Evolutionary conservation across 345 rosid species (phyloP).

Genomic region (Iberis pinnata): DNA sequence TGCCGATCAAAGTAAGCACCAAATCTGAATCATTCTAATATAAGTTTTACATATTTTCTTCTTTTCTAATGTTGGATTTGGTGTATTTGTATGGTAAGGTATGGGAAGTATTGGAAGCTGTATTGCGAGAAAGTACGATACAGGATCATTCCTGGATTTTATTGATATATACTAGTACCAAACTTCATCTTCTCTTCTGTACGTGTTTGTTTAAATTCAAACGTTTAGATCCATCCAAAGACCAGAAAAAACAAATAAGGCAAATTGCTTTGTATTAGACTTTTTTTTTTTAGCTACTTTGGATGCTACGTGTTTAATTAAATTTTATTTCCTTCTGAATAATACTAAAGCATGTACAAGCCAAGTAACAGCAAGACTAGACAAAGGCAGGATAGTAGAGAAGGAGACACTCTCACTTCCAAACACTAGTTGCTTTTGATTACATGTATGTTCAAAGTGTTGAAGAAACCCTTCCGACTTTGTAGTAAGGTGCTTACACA

Average conservation of each 20-base stretch:
- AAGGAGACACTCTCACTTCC: too few species aligned
- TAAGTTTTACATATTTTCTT: background rate
- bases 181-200: constrained; percentile 13
- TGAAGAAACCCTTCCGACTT: too few species aligned
- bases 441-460: too few species aligned
- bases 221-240: constrained; percentile 17
- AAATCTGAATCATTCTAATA: constrained; percentile 1
- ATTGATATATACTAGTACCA: constrained; percentile 41
- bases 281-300: constrained; percentile 8
- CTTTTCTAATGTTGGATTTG: background rate
- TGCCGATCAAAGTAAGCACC: constrained; percentile 82
- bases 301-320: background rate
- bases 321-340: too few species aligned
- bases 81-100: constrained; percentile 36
- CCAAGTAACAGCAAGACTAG: too few species aligned
- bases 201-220: constrained; percentile 7
- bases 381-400: too few species aligned
- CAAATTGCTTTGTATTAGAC: constrained; percentile 8
- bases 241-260: background rate
- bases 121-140: constrained; percentile 77
- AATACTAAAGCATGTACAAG: too few species aligned
- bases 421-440: too few species aligned
- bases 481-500: too few species aligned
- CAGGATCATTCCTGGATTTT: constrained; percentile 72
- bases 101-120: constrained; percentile 68